Percentiles rank a stretch among this genome's conserved stretches.
Evolutionary conservation across 129 eudicot genomes (phyloP).

Genomic region (Helianthus annuus): HanXRQr2.0-SUNRISE NC_035434.2:168650569-168651068

Average conservation of each 20-base stretch:
- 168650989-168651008: slow-evolving; percentile 39
- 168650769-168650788: slow-evolving; percentile 47
- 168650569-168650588: slow-evolving; percentile 29
- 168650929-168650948: slow-evolving; percentile 24
- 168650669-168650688: slow-evolving; percentile 48
- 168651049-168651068: slow-evolving; percentile 45
- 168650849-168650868: slow-evolving; percentile 49
- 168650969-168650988: slow-evolving; percentile 51
- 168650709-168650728: slow-evolving; percentile 43
- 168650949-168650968: slow-evolving; percentile 36
- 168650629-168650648: slow-evolving; percentile 46
- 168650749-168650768: slow-evolving; percentile 60
- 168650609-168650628: slow-evolving; percentile 60
- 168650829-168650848: slow-evolving; percentile 65
- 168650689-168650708: slow-evolving; percentile 44
- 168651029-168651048: slow-evolving; percentile 35
- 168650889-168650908: slow-evolving; percentile 52
- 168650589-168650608: slow-evolving; percentile 52
- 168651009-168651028: slow-evolving; percentile 42
- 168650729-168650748: slow-evolving; percentile 40
- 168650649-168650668: slow-evolving; percentile 47
- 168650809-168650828: slow-evolving; percentile 41
- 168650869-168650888: slow-evolving; percentile 35
- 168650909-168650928: slow-evolving; percentile 43
- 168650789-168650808: slow-evolving; percentile 42